Conservation (phyloP, 768 basidiomycete genomes). For the Leccinum fibrillosum region DNA sequence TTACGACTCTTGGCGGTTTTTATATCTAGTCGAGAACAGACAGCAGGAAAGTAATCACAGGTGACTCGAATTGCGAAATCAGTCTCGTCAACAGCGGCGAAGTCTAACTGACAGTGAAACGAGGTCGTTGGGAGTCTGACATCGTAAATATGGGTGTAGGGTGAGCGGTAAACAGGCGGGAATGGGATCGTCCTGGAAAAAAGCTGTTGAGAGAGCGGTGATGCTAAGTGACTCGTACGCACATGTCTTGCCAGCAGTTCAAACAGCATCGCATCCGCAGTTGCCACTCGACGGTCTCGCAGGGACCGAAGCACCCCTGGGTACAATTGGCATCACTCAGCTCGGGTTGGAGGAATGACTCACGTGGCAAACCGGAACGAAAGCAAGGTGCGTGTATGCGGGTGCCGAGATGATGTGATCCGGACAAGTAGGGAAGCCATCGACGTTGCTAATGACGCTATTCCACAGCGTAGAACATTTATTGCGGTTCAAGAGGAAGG, state of each 20-base stretch:
- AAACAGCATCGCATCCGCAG: slow-evolving; percentile 13
- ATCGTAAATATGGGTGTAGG: background rate
- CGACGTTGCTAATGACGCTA: slow-evolving; percentile 18
- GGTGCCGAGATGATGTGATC: slow-evolving; percentile 24
- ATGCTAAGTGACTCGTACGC: background rate
- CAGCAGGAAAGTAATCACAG: accelerated
- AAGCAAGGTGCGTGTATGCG: slow-evolving; percentile 27
- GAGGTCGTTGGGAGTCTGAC: background rate
- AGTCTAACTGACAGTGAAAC: background rate
- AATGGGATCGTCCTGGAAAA: background rate
- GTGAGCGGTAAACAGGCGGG: too few relatives aligned
- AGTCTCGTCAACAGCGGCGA: background rate
- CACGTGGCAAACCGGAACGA: slow-evolving; percentile 31
- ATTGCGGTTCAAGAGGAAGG: slow-evolving; percentile 11
- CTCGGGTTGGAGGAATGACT: background rate
- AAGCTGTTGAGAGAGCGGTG: background rate
- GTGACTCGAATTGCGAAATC: background rate
- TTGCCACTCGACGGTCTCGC: slow-evolving; percentile 8
- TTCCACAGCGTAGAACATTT: slow-evolving; percentile 26
- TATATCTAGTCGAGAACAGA: background rate
- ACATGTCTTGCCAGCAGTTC: slow-evolving; percentile 10
- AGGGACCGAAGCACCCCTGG: slow-evolving; percentile 6
- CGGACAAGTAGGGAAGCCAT: slow-evolving; percentile 26
- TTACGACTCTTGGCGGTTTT: background rate
- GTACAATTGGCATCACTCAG: background rate